Base-by-base conservation (phyloP, 208 protist species). In the Trypanosoma congolense region DNA sequence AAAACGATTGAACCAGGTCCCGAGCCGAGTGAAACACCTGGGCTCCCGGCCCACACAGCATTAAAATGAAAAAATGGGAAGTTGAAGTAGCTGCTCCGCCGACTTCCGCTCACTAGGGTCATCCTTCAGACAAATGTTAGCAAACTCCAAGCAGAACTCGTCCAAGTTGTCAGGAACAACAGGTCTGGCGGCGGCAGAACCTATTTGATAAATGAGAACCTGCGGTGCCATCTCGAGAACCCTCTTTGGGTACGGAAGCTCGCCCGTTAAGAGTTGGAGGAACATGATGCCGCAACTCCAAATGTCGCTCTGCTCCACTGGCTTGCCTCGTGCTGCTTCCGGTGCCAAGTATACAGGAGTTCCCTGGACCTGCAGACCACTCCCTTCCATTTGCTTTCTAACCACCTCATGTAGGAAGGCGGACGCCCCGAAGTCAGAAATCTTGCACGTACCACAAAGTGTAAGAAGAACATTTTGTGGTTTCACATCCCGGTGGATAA, bases 401-500 rank as follows among this genome's bases (percentile, higher is more conserved):
- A 72, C 82, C 14, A 92, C 48, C 56, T 91, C 80, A 38, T 86
- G 69, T 47, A 90, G 51, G 53, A 72, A 83, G 41, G 83, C 82
- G 4, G 77, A 87, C 31, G 89, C 83, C 3, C 91, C 91, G 53
- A 96, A 96, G 65, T 96, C 91, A 4, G 82, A 87, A n/a, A 96
- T 83, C 46, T 96, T 96, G 63, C 87, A 93, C 36, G 63, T 75
- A 8, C 88, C 86, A 4, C 75, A 44, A 14, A 87, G 65, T 14
- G 80, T 84, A 26, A 95, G 58, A 42, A 96, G 75, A 42, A 95
- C 83, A 71, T 96, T 96, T 65, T 92, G 80, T 36, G 88, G 88
- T 65, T 96, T 96, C 30, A 96, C 79, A 58, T 96, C 91, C 31
- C 88, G 72, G 56, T 96, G 91, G 14, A 95, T 81, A 28, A 95